A percentile compares a stretch with the other conserved stretches of the same genome.
phyloP scores from a whole-genome alignment of 2,329 filamentous ascomycete genomes.

The Alternaria longipes region DNA sequence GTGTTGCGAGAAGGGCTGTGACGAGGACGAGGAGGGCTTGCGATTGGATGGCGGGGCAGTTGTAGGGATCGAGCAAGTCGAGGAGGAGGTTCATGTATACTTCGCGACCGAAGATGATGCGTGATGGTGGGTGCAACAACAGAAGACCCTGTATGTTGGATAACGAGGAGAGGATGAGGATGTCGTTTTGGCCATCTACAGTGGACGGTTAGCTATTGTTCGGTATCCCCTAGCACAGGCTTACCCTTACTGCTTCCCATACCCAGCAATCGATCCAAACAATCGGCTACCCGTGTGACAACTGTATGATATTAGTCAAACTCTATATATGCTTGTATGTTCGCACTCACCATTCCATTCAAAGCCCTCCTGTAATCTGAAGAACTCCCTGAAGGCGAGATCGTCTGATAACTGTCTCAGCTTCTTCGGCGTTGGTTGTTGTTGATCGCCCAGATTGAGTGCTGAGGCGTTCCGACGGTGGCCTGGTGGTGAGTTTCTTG shows the following conservation, averaged over 20 bases:
- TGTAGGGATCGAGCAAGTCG: constrained; percentile 88
- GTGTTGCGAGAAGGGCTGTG: constrained; percentile 84
- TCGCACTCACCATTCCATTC: constrained; percentile 81
- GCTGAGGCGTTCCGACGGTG: constrained; percentile 52
- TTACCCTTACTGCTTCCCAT: constrained; percentile 67
- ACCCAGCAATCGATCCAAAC: constrained; percentile 84
- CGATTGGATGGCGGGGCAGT: constrained; percentile 91
- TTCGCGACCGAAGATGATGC: constrained; percentile 85
- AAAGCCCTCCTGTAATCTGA: constrained; percentile 95
- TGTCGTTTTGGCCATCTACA: constrained; percentile 79
- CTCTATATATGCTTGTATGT: not conserved
- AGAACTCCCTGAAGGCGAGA: constrained; percentile 93
- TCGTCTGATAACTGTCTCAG: constrained; percentile 78
- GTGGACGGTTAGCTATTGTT: constrained; percentile 1
- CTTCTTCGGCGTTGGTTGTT: constrained; percentile 51
- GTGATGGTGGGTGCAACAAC: constrained; percentile 88
- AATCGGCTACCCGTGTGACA: constrained; percentile 82
- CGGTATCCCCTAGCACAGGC: not conserved
- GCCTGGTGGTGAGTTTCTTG: constrained; percentile 43
- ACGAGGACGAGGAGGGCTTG: constrained; percentile 90
- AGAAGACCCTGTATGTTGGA: constrained; percentile 89
- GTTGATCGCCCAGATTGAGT: constrained; percentile 45
- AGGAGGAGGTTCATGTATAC: constrained; percentile 96
- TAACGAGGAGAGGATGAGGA: constrained; percentile 86
- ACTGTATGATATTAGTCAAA: constrained; percentile 58